These are phyloP conservation scores for Pseudogymnoascus sp. DNA, from an alignment of 2,329 filamentous ascomycete genomes.

Conservation along the genomic window DNA sequence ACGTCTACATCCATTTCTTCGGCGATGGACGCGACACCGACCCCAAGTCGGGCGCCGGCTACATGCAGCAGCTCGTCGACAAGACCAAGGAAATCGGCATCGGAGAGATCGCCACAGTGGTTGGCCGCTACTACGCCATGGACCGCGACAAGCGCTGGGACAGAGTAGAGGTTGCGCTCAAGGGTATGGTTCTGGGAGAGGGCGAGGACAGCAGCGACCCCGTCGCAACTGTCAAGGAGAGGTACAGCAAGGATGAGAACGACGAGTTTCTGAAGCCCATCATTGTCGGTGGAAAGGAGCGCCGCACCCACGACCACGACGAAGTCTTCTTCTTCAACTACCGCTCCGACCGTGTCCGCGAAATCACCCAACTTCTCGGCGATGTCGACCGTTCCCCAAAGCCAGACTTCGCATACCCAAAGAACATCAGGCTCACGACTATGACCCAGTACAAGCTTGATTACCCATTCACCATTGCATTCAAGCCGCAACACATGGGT, in stretches of 20 bases:
- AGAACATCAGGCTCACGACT: constrained; percentile 79
- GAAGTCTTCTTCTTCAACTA: constrained; percentile 99
- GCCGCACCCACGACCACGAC: constrained; percentile 79
- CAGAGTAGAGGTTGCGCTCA: constrained; percentile 80
- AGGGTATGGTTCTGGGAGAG: constrained; percentile 78
- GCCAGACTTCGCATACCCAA: constrained; percentile 89
- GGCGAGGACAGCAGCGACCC: constrained; percentile 82
- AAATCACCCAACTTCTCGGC: constrained; percentile 90
- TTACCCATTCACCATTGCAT: constrained; percentile 87
- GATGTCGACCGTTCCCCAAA: constrained; percentile 84
- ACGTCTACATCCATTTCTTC: constrained; percentile 99
- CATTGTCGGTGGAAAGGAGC: constrained; percentile 80
- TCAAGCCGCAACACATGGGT: constrained; percentile 90
- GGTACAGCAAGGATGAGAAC: constrained; percentile 81
- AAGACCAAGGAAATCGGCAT: constrained; percentile 76
- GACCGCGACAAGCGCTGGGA: constrained; percentile 99
- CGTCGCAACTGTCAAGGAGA: constrained; percentile 76
- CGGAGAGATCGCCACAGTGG: constrained; percentile 85
- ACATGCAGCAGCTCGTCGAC: constrained; percentile 80
- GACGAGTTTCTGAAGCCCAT: constrained; percentile 99
- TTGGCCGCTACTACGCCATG: constrained; percentile 98
- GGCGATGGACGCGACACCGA: constrained; percentile 97
- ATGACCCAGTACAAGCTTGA: constrained; percentile 99
- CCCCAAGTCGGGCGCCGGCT: constrained; percentile 83
- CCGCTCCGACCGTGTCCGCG: constrained; percentile 92